Base-by-base conservation (phyloP, 2,329 filamentous ascomycete species). In the Rugonectria rugulosa region DNA sequence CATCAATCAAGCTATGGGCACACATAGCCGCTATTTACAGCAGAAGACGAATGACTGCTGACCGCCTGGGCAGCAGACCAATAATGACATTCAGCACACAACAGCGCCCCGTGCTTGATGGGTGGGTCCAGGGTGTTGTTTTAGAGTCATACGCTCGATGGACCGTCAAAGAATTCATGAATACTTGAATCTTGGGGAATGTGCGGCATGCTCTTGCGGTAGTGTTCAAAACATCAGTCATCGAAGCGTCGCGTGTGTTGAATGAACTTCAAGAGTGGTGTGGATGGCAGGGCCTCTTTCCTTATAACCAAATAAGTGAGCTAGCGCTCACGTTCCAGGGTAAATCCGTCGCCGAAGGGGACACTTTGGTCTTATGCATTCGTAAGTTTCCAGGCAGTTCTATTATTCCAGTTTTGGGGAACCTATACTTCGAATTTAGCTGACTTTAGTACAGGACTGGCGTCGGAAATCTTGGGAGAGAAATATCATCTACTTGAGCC, bases 361-460 rank as follows among this genome's bases (percentile, higher is more conserved):
- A 56, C 19, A 45, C n/a, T 1, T 36, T 56, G 20, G 53, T 56
- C 6, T 29, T 45, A n/a, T 56, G 47, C 20, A 52, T 56, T 31
- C 40, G 53, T 56, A 24, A n/a, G 46, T 51, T n/a, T 31, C 14
- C 32, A 23, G 31, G 10, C 4, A 6, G 6, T 11, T 27, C 26
- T 6, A 27, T 27, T 6, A 11, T 11, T 27, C 26, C n/a, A n/a
- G 11, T 27, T 27, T 6, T 27, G 26, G 26, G 7, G 26, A 27
- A 27, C 24, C n/a, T 24, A 29, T 12, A 26, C 42, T 34, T 15
- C 32, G 12, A n/a, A n/a, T n/a, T n/a, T 21, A 46, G 14, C 31
- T 26, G 12, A 23, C 31, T 7, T 36, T n/a, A n/a, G n/a, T n/a
- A n/a, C n/a, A 26, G 24, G 32, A 15, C 21, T 56, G 38, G 21